These are phyloP conservation scores for Hevea brasiliensis DNA, from an alignment of 345 rosid genomes.

Conservation along the genomic window DNA sequence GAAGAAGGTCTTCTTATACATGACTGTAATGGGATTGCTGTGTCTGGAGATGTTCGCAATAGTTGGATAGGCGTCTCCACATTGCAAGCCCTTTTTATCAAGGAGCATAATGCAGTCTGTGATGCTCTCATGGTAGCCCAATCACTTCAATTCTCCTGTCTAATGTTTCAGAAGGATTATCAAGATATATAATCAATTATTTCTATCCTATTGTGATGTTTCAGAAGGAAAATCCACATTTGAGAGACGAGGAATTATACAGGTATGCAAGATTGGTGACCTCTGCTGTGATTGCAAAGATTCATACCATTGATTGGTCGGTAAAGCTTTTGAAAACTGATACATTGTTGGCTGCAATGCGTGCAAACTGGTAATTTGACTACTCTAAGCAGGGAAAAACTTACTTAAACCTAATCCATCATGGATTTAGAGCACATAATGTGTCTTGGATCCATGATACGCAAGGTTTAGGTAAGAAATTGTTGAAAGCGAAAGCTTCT, in stretches of 20 bases:
- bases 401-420: too few relatives aligned
- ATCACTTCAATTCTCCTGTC: too few relatives aligned
- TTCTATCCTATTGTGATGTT: neutral
- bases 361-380: constrained; percentile 44
- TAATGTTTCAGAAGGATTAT: too few relatives aligned
- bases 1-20: constrained; percentile 47
- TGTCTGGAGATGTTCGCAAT: constrained; percentile 53
- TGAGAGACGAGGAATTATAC: constrained; percentile 54
- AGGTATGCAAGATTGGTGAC: constrained; percentile 56
- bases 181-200: too few relatives aligned
- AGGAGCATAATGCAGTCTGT: constrained; percentile 57
- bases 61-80: constrained; percentile 57
- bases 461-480: too few relatives aligned
- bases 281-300: constrained; percentile 61
- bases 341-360: constrained; percentile 55
- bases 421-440: too few relatives aligned
- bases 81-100: constrained; percentile 50
- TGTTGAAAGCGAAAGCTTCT: too few relatives aligned
- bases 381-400: too few relatives aligned
- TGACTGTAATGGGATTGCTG: constrained; percentile 37
- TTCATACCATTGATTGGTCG: constrained; percentile 73
- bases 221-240: constrained; percentile 36
- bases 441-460: too few relatives aligned
- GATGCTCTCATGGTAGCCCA: constrained; percentile 45
- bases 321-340: constrained; percentile 63